Evolutionary conservation across 169 alveolate genomes (phyloP), one percentile per base, ranked within the genome.

Genomic region (Babesia sp.): DNA sequence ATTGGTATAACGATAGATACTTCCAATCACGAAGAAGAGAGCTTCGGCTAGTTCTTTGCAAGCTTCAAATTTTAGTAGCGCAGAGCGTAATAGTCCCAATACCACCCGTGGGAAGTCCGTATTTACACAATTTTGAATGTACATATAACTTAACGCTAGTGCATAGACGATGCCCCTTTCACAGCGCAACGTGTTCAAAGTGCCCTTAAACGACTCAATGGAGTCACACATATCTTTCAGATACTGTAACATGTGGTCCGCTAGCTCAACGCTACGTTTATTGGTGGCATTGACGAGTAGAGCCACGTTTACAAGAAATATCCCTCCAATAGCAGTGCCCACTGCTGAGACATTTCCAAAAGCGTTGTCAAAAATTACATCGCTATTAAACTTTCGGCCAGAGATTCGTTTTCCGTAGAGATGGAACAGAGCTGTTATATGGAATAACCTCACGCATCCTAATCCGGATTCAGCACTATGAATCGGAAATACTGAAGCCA

Each of bases 41-140:
- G 44, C 61, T n/a, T 48, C 74, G 11, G n/a, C 74, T 24, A 64
- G 61, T 3, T 45, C 61, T 12, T 42, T 20, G 22, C 48, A 64
- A 3, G 39, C 50, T 29, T 45, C 22, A 0, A 16, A 36, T 50
- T 22, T 64, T 29, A 3, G 51, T 18, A 45, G 22, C 28, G 50
- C 74, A 12, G 61, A 24, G 3, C 63, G 61, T 24, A 64, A 37
- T 12, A 64, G 12, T 33, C 48, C 54, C 9, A 64, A 14, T 2
- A 64, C 61, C 48, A 64, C 54, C 36, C 29, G 50, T 29, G 74
- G 74, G 24, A 64, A 64, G 36, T 48, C 74, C 18, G 45, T 42
- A 12, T 46, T 50, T 1, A 29, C 54, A n/a, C 50, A 44, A 20
- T 64, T 46, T 14, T 37, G 41, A 56, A 59, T 24, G 61, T 64